Conservation (phyloP, 345 rosid species). For the Syzygium aqueum region DNA sequence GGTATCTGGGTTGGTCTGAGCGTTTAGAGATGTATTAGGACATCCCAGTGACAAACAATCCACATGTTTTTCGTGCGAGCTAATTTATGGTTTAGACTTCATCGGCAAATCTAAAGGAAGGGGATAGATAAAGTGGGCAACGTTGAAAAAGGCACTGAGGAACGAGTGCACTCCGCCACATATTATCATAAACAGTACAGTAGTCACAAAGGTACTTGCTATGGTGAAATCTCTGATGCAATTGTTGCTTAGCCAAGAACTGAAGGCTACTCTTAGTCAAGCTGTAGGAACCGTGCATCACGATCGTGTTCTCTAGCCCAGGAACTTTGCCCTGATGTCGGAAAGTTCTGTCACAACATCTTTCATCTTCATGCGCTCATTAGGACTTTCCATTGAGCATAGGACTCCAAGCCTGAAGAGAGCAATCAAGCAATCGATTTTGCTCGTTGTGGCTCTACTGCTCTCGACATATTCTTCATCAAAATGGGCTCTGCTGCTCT, state of each 20-base stretch:
- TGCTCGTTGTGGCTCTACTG: not conserved
- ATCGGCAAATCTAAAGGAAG: not conserved
- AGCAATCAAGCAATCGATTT: not conserved
- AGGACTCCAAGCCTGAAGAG: constrained; percentile 14
- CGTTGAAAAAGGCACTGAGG: not conserved
- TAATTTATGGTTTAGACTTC: not conserved
- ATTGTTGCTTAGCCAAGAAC: not conserved
- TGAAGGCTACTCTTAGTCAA: not conserved
- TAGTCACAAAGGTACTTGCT: not conserved
- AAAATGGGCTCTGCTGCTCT: not conserved
- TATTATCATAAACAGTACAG: not conserved
- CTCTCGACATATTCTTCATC: not conserved
- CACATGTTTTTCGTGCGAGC: not conserved
- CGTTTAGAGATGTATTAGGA: not conserved
- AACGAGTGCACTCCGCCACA: not conserved
- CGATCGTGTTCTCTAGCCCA: not conserved
- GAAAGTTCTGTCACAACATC: constrained; percentile 5
- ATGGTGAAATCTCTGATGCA: not conserved
- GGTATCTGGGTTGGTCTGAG: not conserved
- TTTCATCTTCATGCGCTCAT: constrained; percentile 1
- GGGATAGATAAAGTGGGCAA: not conserved
- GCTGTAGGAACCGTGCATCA: constrained; percentile 13
- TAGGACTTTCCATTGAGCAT: constrained; percentile 14
- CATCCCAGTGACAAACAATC: not conserved
- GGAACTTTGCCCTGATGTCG: constrained; percentile 1